Conservation (phyloP, 345 rosid species). For the Rhodamnia argentea region DNA sequence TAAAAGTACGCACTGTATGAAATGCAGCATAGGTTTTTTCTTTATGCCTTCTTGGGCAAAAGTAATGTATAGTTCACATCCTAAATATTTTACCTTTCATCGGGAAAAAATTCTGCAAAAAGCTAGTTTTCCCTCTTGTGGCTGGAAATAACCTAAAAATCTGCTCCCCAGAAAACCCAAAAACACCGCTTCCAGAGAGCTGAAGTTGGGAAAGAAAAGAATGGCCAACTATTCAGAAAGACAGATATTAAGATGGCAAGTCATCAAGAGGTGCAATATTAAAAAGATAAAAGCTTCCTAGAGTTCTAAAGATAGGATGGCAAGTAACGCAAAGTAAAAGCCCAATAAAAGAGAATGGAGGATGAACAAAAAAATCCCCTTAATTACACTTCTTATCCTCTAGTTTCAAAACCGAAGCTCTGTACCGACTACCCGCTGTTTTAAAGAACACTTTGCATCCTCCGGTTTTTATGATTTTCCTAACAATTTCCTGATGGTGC, state of each 20-base stretch:
- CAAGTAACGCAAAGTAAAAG: not conserved
- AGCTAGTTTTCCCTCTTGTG: constrained; percentile 94
- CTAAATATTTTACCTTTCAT: constrained; percentile 26
- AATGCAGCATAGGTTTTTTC: not conserved
- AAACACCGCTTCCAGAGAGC: constrained; percentile 2
- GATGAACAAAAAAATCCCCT: not conserved
- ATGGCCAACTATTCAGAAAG: not conserved
- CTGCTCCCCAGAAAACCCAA: constrained; percentile 27
- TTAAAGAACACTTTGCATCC: not conserved
- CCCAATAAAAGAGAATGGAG: not conserved
- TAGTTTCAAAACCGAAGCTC: not conserved
- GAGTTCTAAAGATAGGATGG: not conserved
- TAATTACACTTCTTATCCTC: not conserved
- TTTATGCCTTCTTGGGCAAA: not conserved
- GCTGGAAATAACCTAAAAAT: constrained; percentile 91
- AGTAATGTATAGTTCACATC: not conserved
- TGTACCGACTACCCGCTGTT: not conserved
- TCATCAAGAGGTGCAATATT: not conserved
- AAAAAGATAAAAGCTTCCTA: not conserved
- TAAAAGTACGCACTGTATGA: not conserved
- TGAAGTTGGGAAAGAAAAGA: not conserved
- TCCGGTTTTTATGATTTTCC: not conserved
- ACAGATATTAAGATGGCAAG: not conserved
- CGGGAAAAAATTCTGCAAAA: constrained; percentile 60
- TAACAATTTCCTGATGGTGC: not conserved